Evolutionary conservation across 2,329 filamentous ascomycete species (phyloP).

Genomic region (Graphilbum sp.): DNA sequence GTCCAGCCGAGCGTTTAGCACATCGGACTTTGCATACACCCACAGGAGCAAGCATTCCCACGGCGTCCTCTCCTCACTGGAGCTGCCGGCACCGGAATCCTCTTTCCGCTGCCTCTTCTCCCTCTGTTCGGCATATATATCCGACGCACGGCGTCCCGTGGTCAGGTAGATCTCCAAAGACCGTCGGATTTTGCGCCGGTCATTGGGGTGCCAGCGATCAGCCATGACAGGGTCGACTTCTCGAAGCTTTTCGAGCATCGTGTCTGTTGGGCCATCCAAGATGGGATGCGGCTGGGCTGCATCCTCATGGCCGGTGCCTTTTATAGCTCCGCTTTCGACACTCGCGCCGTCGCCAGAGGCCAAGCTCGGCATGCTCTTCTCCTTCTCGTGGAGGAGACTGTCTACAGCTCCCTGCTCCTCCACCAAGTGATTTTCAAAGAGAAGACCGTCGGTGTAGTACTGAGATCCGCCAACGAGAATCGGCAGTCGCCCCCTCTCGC

Average conservation of each 20-base stretch:
- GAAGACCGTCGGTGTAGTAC: constrained; percentile 80
- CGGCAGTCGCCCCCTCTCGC: constrained; percentile 60
- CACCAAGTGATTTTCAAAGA: constrained; percentile 61
- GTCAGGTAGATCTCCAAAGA: constrained; percentile 81
- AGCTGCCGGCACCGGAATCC: constrained; percentile 2
- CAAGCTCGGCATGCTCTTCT: not conserved
- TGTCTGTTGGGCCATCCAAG: constrained; percentile 51
- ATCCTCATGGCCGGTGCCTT: not conserved
- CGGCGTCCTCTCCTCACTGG: constrained; percentile 9
- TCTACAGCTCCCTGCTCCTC: constrained; percentile 18
- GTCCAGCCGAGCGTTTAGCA: constrained; percentile 56
- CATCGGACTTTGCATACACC: constrained; percentile 60
- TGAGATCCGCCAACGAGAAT: constrained; percentile 90
- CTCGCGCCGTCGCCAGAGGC: no score
- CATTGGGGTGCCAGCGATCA: constrained; percentile 82
- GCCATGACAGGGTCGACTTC: constrained; percentile 86
- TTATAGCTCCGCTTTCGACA: no score
- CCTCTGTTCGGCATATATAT: constrained; percentile 67
- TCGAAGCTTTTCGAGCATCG: constrained; percentile 54
- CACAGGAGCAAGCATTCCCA: constrained; percentile 62
- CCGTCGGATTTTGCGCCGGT: constrained; percentile 73
- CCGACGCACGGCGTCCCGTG: constrained; percentile 66
- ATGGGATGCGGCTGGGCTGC: constrained; percentile 43
- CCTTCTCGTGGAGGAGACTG: no score
- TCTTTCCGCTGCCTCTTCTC: constrained; percentile 14